Base-by-base conservation (phyloP, 2,329 filamentous ascomycete genomes). In the Samsoniella hepiali region DNA sequence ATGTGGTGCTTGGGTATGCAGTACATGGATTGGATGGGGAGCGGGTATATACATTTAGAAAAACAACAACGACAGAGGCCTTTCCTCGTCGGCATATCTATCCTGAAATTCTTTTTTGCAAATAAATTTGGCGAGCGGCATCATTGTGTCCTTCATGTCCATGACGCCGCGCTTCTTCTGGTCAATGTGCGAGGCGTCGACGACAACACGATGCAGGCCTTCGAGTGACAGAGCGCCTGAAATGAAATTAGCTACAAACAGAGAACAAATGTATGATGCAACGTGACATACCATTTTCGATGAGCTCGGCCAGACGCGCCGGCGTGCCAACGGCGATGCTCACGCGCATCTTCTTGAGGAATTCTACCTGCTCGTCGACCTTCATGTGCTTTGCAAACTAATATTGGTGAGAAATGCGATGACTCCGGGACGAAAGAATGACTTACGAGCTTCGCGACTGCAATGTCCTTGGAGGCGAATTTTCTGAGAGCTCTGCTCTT, bases 381-480 rank as follows among this genome's bases (percentile, higher is more conserved):
- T 99, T 99, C 80, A 99, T 96, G 75, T 99, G 95, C 76, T 99
- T 99, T 38, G 95, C 94, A 75, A 99, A 99, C 73, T 86, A 60
- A 3, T 38, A 10, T 4, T 2, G n/a, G 42, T 65, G 2, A 65
- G 63, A 47, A 45, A 22, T n/a, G 8, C 5, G n/a, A 29, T 22
- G 8, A 1, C 0, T 38, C 3, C 2, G 5, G 1, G 13, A 10
- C 38, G 0, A 15, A 13, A 9, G 38, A 15, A 9, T 40, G 3
- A 69, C 78, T 67, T 72, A 85, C 84, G 71, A 99, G 81, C 76
- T 99, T 99, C 2, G 91, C 90, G 1, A 99, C 88, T 53, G 86
- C 84, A 57, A 84, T 87, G 9, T 91, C 87, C 74, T 95, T 92
- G 59, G 83, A 88, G 72, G 93, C 91, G 69, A 95, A 94, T 67